Evolutionary conservation across 345 rosid species (phyloP), one percentile per base, ranked within the genome.

Genomic region (Eutrema heterophyllum): DNA sequence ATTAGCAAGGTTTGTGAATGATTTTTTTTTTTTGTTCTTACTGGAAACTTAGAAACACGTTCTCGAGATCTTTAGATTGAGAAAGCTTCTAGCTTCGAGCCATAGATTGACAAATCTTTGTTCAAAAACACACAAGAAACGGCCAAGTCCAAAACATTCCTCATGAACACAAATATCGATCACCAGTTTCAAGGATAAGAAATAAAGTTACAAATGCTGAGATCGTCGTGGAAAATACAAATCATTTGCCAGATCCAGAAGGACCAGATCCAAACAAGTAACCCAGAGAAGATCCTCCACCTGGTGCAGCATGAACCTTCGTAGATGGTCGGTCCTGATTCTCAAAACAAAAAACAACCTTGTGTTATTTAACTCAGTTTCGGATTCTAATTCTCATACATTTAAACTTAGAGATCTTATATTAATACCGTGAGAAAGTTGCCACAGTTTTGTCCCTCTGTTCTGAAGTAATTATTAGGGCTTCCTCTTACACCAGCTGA

Each of bases 361-460:
- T 56, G 33, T 59, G 11, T 16, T 48, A 1, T 11, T 0, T 1
- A 32, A 61, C 10, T 41, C 16, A 26, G 3, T 55, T 44, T 56
- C 18, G 1, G 29, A 14, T 14, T 43, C 0, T 24, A 27, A 8
- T 8, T 50, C 15, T 62, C 44, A 33, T 9, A 38, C 41, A 38
- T 30, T 35, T 21, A 38, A 36, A 39, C 59, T 12, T 36, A 48
- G 36, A 58, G 10, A 13, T 13, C 5, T 3, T 24, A 14, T 24
- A 6, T 54, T 10, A 64, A 40, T 87, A 86, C 95, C 71, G 90
- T 93, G 78, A 93, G 81, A 60, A 91, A 91, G 83, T 93, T 93
- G 74, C 97, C 86, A 68, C 86, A 72, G 72, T 93, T 93, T 85
- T 83, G 98, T 24, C 96, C 96, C 9, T 91, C 97, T 52, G 94